Percentiles rank a stretch among this genome's conserved stretches.
phyloP scores from a whole-genome alignment of 2,329 filamentous ascomycete species.

The Diaporthe ampelina region DNA sequence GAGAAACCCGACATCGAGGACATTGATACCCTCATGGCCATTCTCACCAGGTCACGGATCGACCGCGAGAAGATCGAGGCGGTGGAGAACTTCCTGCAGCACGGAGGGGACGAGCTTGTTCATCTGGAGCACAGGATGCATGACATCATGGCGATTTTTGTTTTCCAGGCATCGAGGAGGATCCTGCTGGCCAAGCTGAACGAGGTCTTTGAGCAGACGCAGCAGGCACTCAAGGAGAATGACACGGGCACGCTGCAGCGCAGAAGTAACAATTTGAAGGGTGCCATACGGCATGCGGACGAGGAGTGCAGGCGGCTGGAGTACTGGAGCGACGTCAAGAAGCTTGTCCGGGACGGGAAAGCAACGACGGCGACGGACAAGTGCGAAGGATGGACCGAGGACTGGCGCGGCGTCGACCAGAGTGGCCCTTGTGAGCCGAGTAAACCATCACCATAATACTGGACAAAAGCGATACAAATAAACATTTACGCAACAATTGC shows the following conservation, averaged over 20 bases:
- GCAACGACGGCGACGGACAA: conserved; percentile 59
- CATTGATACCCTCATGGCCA: conserved; percentile 76
- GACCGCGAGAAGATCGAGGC: conserved; percentile 93
- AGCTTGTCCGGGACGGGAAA: conserved; percentile 70
- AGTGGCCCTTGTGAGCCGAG: conserved; percentile 62
- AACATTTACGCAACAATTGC: not conserved
- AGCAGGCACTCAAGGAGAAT: conserved; percentile 63
- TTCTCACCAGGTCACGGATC: conserved; percentile 77
- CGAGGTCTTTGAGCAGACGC: conserved; percentile 69
- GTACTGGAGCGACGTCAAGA: conserved; percentile 88
- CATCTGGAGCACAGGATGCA: conserved; percentile 84
- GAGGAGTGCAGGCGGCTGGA: conserved; percentile 85
- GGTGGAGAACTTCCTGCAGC: conserved; percentile 83
- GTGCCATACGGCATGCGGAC: conserved; percentile 81
- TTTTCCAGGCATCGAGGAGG: conserved; percentile 90
- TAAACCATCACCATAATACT: conserved; percentile 42
- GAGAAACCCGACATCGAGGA: conserved; percentile 71
- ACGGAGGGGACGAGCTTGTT: conserved; percentile 81
- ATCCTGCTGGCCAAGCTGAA: conserved; percentile 81
- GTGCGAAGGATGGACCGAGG: conserved; percentile 58
- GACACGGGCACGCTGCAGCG: conserved; percentile 50
- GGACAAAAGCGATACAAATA: conserved; percentile 14
- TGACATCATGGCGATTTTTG: conserved; percentile 85
- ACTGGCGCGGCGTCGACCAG: conserved; percentile 67
- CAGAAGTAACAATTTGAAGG: conserved; percentile 77